Base-by-base conservation (phyloP, 2,329 filamentous ascomycete genomes). In the Phaeomoniella chlamydospora region DNA sequence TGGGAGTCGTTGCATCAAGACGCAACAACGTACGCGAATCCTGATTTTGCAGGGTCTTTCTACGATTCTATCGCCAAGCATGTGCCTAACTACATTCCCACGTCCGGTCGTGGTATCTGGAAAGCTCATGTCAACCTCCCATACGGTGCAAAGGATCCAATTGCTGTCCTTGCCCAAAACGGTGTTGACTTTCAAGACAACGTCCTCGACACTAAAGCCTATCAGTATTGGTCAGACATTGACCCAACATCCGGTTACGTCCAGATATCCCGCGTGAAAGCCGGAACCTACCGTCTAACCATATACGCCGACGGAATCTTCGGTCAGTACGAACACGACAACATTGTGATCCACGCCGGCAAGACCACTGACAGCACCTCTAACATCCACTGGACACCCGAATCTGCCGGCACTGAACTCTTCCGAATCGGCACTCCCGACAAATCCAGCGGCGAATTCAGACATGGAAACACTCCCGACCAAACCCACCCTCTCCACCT, bases 391-490 rank as follows among this genome's bases (percentile, higher is more conserved):
- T 77, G 74, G 72, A 52, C 49, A 2, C 60, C 70, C 33, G 74
- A 78, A 43, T 63, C 59, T 1, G 61, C 66, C 0, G 74, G 74
- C 2, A 64, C 48, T 1, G 74, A 79, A 45, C 54, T 80, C 37
- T 79, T 69, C 65, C 64, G 74, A 14, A 68, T 79, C 33, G 75
- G 74, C 3, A 71, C 61, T 0, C 75, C 75, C 0, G 74, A 78
- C 44, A 74, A 75, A 46, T 68, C 62, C 5, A 64, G 64, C 3
- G 74, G 72, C 12, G 74, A 79, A 47, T 78, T 67, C 49, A 60
- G 59, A 6, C 74, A 77, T 44, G 74, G 75, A 11, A 60, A 68
- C 43, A 61, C 59, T 4, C 59, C 47, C 0, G 68, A 73, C 35
- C 47, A 50, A 1, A 59, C 58, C 0, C 64, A 70, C 18, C 61